Percentiles rank a stretch among this genome's conserved stretches.
These are phyloP conservation scores for Nissolia schottii DNA, from an alignment of 306 rosid genomes.

Conservation along the genomic window DNA sequence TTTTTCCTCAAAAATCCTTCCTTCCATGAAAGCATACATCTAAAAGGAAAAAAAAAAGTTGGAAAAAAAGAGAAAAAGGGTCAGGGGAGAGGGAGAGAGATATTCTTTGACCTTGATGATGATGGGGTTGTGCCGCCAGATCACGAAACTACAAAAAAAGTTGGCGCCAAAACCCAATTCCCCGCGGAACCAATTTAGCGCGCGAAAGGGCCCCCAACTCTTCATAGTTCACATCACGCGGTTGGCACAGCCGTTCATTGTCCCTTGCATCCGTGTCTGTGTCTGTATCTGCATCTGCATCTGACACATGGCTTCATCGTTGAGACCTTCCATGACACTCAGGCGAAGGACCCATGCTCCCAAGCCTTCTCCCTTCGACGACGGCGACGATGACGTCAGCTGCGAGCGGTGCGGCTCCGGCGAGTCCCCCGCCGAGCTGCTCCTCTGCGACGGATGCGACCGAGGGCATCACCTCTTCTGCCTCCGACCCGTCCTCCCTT, in stretches of 20 bases:
- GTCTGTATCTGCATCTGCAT: background rate
- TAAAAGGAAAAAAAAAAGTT: too few species aligned
- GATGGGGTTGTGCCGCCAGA: background rate
- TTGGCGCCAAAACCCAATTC: conserved; percentile 34
- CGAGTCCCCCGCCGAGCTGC: conserved; percentile 50
- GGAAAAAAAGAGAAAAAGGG: too few species aligned
- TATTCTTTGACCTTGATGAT: too few species aligned
- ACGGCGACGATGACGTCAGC: conserved; percentile 30
- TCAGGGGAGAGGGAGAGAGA: too few species aligned
- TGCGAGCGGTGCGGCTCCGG: conserved; percentile 64
- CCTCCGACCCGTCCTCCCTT: conserved; percentile 58
- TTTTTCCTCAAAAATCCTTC: too few species aligned
- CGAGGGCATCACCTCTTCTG: conserved; percentile 75
- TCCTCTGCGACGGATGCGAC: conserved; percentile 80
- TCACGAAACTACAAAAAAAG: background rate
- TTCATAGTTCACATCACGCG: background rate
- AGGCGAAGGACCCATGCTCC: conserved; percentile 60
- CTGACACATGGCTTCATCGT: conserved; percentile 15
- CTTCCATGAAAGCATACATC: too few species aligned
- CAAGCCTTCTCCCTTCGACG: conserved; percentile 33
- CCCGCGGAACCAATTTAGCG: conserved; percentile 36
- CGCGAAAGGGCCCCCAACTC: conserved; percentile 1
- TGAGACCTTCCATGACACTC: conserved; percentile 19
- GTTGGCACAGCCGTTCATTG: background rate
- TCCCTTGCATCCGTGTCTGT: background rate